Evolutionary conservation across 2,329 filamentous ascomycete genomes (phyloP), one percentile per base, ranked within the genome.

Genomic region (Phyllosticta capitalensis): DNA sequence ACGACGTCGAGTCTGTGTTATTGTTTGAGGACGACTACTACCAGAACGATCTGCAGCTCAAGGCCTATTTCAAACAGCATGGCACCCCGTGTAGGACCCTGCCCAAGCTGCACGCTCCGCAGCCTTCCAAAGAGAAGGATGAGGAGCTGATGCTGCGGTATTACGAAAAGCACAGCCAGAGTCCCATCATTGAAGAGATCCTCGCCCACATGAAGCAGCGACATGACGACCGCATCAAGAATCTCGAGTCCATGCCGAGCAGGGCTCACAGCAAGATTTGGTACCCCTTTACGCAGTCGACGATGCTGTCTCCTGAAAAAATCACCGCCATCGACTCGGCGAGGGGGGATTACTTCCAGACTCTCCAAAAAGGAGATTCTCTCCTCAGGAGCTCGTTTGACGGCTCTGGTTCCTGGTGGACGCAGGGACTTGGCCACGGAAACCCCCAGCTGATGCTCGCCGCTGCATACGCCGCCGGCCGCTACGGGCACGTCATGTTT

Each of bases 401-500:
- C 65, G 90, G 87, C 2, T 94, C 89, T 0, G 89, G 89, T 0
- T 92, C 89, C 0, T 95, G 90, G 90, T 95, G 90, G 90, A 95
- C 90, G 0, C 90, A 95, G 72, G 90, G 90, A 1, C 79, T 95
- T 0, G 90, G 90, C 1, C 90, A 95, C 64, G 87, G 85, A 5
- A 91, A 89, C 65, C 82, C 89, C 0, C 75, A 79, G 0, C 77
- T 95, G 0, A 82, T 88, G 0, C 80, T 94, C 1, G 84, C 88
- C 0, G 89, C 89, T 1, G 88, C 90, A 0, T 86, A 94, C 67
- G 89, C 90, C 0, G 88, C 90, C 1, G 89, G 90, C 7, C 81
- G 89, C 26, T 95, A 94, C 67, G 90, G 90, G 0, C 90, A 95
- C 71, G 88, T 94, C 64, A 94, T 95, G 87, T 94, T 95, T 67